Evolutionary conservation across 2,329 filamentous ascomycete species (phyloP).

Genomic region (Alternaria rosae): DNA sequence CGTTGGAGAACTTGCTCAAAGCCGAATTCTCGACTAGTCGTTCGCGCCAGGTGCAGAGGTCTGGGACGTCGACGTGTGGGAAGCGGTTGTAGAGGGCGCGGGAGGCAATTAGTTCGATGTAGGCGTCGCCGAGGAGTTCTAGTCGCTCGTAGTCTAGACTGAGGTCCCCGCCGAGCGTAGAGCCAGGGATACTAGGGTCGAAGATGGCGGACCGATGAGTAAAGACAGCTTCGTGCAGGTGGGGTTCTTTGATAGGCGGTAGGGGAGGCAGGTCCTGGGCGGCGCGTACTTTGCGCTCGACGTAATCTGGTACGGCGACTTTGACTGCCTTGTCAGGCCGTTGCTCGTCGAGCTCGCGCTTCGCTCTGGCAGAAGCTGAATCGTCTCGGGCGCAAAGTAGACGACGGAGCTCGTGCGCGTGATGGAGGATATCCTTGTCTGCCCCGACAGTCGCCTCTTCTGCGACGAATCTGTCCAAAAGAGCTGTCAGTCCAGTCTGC

Average conservation of each 20-base stretch:
- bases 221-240: constrained; percentile 69
- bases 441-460: constrained; percentile 34
- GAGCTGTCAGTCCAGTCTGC: constrained; percentile 38
- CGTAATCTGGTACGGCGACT: constrained; percentile 36
- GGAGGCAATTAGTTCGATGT: constrained; percentile 78
- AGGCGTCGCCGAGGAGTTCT: constrained; percentile 89
- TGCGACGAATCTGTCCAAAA: constrained; percentile 41
- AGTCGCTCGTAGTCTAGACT: constrained; percentile 74
- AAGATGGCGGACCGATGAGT: constrained; percentile 61
- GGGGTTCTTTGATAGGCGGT: constrained; percentile 66
- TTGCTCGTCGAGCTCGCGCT: constrained; percentile 50
- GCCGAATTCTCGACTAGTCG: constrained; percentile 81
- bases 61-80: constrained; percentile 68
- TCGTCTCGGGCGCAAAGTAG: constrained; percentile 34
- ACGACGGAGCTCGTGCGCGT: constrained; percentile 37
- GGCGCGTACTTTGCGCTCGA: constrained; percentile 31
- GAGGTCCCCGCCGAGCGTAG: constrained; percentile 28
- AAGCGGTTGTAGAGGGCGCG: constrained; percentile 79
- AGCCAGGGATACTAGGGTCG: constrained; percentile 25
- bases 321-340: constrained; percentile 30
- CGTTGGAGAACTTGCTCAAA: constrained; percentile 70
- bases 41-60: constrained; percentile 79
- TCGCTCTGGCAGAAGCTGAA: constrained; percentile 59
- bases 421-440: constrained; percentile 38
- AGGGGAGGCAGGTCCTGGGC: constrained; percentile 62